phyloP scores from a whole-genome alignment of 2,329 filamentous ascomycete genomes.

The Arthrinium phaeospermum region DNA sequence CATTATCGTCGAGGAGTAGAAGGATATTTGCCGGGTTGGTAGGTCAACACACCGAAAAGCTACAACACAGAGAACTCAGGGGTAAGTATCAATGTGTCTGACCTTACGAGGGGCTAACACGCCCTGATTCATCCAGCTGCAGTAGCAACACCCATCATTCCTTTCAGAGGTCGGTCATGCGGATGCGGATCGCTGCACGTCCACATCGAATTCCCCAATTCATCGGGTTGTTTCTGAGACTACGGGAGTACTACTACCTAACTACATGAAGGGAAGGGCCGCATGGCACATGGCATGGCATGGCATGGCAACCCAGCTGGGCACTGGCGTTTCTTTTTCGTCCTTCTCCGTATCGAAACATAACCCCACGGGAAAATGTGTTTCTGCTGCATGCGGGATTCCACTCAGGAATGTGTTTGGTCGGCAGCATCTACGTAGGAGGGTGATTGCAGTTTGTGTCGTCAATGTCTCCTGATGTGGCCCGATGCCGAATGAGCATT shows the following conservation, averaged over 20 bases:
- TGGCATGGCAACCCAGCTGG: background rate
- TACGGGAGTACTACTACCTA: background rate
- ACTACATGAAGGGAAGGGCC: background rate
- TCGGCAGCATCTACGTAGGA: background rate
- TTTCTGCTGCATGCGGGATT: background rate
- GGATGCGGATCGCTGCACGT: background rate
- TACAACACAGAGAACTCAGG: background rate
- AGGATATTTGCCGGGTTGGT: background rate
- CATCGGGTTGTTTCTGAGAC: background rate
- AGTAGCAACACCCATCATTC: background rate
- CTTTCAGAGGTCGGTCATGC: background rate
- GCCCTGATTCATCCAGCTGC: slow-evolving; percentile 5
- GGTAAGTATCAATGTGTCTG: background rate
- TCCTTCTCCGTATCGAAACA: background rate
- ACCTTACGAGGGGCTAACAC: background rate
- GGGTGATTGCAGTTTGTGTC: background rate
- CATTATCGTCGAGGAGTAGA: background rate
- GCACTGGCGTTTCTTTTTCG: background rate
- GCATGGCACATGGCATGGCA: background rate
- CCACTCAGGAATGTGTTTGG: background rate
- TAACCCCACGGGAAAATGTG: background rate
- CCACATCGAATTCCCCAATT: background rate
- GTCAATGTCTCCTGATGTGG: slow-evolving; percentile 16
- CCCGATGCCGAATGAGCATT: background rate
- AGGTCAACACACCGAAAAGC: background rate